phyloP scores from a whole-genome alignment of 805 yeast genomes.

The Zygotorulaspora danielsina region DNA sequence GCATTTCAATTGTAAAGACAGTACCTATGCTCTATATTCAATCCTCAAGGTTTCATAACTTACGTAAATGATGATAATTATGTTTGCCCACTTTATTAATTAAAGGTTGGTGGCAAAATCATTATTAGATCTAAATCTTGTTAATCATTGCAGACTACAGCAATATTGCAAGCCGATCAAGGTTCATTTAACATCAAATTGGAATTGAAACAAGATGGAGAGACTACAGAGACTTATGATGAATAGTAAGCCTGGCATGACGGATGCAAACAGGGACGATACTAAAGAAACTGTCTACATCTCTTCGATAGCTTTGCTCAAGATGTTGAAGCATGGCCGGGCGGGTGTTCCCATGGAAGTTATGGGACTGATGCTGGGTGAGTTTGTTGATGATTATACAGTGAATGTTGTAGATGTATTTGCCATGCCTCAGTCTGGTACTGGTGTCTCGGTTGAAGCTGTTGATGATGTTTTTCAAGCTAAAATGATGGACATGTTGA shows the following conservation, averaged over 20 bases:
- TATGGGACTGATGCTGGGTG: constrained; percentile 99
- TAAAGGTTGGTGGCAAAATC: constrained; percentile 5
- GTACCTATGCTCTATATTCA: too few species aligned
- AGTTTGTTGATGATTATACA: constrained; percentile 94
- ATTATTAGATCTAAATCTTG: neutral
- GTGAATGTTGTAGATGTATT: constrained; percentile 96
- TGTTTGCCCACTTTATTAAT: neutral
- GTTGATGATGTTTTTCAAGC: constrained; percentile 99
- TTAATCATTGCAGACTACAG: neutral
- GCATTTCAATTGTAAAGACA: too few species aligned
- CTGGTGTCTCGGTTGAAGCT: constrained; percentile 98
- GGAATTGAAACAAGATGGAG: constrained; percentile 33
- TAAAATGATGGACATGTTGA: constrained; percentile 98
- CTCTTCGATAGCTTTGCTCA: constrained; percentile 88
- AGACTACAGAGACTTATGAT: constrained; percentile 42
- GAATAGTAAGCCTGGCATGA: constrained; percentile 40
- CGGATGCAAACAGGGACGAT: constrained; percentile 82
- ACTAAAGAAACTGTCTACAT: constrained; percentile 95
- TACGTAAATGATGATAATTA: neutral
- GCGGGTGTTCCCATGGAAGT: constrained; percentile 86
- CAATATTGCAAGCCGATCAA: neutral
- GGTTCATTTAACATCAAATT: neutral
- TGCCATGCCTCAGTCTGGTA: constrained; percentile 99
- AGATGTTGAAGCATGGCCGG: constrained; percentile 97
- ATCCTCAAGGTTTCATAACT: neutral